Percentiles rank a stretch among this genome's conserved stretches.
Conservation (phyloP, 176 grass and related monocot genomes). For the Poa pratensis region DNA sequence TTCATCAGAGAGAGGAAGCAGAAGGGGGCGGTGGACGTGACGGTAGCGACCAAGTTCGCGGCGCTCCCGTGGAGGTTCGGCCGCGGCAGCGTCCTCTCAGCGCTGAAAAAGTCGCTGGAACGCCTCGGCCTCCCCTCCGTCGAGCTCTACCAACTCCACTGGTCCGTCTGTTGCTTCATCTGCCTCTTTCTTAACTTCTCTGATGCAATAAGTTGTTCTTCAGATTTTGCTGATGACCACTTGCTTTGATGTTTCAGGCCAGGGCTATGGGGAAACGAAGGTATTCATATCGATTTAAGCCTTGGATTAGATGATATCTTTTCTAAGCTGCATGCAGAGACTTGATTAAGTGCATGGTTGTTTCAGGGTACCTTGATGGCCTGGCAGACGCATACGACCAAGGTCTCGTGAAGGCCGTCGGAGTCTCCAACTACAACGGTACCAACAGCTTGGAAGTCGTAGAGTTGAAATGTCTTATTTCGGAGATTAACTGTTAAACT, state of each 20-base stretch:
- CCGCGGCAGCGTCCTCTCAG: constrained; percentile 70
- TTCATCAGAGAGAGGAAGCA: constrained; percentile 87
- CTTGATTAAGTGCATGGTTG: background rate
- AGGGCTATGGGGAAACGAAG: constrained; percentile 95
- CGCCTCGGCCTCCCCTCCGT: constrained; percentile 75
- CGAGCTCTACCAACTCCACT: constrained; percentile 97
- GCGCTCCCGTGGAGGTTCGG: constrained; percentile 94
- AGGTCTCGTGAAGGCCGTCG: constrained; percentile 87
- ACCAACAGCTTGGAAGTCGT: background rate
- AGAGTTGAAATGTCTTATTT: constrained; percentile 9
- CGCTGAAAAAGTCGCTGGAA: constrained; percentile 78
- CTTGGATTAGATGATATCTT: background rate
- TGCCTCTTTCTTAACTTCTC: background rate
- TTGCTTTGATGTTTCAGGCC: constrained; percentile 66
- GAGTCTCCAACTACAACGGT: constrained; percentile 97
- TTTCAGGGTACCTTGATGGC: constrained; percentile 82
- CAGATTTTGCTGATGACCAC: background rate
- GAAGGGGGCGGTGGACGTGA: constrained; percentile 61
- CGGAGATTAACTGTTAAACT: too few species aligned
- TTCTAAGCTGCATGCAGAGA: background rate
- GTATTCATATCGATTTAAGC: constrained; percentile 27
- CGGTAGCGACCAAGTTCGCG: constrained; percentile 85
- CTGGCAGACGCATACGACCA: constrained; percentile 93
- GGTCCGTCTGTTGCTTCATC: constrained; percentile 45
- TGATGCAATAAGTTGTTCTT: too few species aligned